These are phyloP conservation scores for Colletotrichum karsti DNA, from an alignment of 2,329 filamentous ascomycete species.

Conservation along the genomic window DNA sequence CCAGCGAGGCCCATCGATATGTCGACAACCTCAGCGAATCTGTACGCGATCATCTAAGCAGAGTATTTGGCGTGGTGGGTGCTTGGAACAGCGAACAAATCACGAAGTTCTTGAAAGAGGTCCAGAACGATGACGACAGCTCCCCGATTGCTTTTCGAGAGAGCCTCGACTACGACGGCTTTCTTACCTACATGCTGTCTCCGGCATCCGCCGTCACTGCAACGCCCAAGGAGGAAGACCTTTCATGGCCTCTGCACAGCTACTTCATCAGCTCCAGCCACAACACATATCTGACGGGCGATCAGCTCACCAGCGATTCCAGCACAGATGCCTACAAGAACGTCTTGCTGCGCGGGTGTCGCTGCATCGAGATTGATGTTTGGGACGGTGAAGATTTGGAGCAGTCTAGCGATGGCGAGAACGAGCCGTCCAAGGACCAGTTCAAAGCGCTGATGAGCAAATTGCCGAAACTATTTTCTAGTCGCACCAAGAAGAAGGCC, in stretches of 20 bases:
- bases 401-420: conserved; percentile 73
- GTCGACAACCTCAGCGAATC: no score
- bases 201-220: conserved; percentile 51
- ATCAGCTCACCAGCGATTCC: conserved; percentile 86
- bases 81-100: conserved; percentile 59
- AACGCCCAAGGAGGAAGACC: conserved; percentile 53
- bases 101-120: conserved; percentile 52
- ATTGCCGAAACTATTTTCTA: no score
- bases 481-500: background rate
- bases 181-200: conserved; percentile 66
- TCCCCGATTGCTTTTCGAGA: conserved; percentile 10
- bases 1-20: no score
- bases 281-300: conserved; percentile 92
- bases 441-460: conserved; percentile 61
- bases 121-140: conserved; percentile 50
- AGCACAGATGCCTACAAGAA: conserved; percentile 89
- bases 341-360: conserved; percentile 83
- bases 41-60: no score
- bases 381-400: conserved; percentile 90
- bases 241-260: conserved; percentile 83
- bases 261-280: conserved; percentile 96
- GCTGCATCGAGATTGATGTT: conserved; percentile 94
- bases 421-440: conserved; percentile 59
- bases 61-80: no score
- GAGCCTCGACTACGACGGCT: conserved; percentile 53